These are phyloP conservation scores for Alternaria burnsii DNA, from an alignment of 2,329 filamentous ascomycete genomes.

Conservation along the genomic window DNA sequence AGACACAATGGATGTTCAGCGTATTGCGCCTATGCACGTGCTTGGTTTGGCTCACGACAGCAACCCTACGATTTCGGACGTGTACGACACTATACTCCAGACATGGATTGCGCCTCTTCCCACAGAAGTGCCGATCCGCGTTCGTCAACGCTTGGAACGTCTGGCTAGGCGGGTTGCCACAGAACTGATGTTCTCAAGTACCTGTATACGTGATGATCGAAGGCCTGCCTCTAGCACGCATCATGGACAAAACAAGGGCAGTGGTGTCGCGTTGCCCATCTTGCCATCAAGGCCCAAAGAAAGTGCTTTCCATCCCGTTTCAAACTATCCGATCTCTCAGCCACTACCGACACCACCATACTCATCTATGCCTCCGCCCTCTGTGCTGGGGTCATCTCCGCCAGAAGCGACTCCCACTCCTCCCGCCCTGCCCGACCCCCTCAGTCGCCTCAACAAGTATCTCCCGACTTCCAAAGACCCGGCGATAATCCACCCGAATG, in stretches of 20 bases:
- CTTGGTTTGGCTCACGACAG: slow-evolving; percentile 20
- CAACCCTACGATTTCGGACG: slow-evolving; percentile 27
- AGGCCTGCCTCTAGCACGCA: slow-evolving; percentile 18
- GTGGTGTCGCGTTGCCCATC: slow-evolving; percentile 27
- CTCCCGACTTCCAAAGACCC: slow-evolving; percentile 34
- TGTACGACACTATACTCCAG: slow-evolving; percentile 46
- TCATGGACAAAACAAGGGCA: slow-evolving; percentile 17
- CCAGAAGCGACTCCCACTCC: slow-evolving; percentile 10
- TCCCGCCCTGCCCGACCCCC: slow-evolving; percentile 18
- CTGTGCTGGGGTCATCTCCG: slow-evolving; percentile 15
- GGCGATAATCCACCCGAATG: slow-evolving; percentile 39
- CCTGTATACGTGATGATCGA: slow-evolving; percentile 20
- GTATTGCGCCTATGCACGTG: slow-evolving; percentile 26
- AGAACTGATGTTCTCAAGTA: slow-evolving; percentile 50
- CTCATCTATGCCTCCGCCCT: slow-evolving; percentile 20
- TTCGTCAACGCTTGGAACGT: slow-evolving; percentile 43
- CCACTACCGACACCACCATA: slow-evolving; percentile 25
- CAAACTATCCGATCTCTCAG: slow-evolving; percentile 12
- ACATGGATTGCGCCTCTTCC: slow-evolving; percentile 46
- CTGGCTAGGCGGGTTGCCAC: slow-evolving; percentile 48
- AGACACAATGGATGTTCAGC: slow-evolving; percentile 17
- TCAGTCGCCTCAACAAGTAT: slow-evolving; percentile 49
- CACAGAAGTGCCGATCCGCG: slow-evolving; percentile 26
- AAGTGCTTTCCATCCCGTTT: background rate
- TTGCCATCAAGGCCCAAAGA: slow-evolving; percentile 27